Evolutionary conservation across 202 grass and related monocot species (phyloP), one percentile per base, ranked within the genome.

Genomic region (Sporobolus alterniflorus): DNA sequence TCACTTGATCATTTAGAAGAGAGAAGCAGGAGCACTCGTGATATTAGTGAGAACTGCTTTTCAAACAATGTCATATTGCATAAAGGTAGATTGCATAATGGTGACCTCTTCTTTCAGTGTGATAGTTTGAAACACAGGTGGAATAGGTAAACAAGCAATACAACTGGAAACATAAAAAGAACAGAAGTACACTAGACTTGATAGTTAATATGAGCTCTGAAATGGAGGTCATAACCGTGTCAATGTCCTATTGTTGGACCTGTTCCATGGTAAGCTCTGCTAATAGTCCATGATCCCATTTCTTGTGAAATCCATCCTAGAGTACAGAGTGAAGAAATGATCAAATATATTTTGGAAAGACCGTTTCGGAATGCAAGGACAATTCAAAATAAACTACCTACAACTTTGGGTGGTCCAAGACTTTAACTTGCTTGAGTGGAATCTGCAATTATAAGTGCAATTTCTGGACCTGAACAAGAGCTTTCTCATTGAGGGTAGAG

Each of bases 291-390:
- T 83, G 85, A 56, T 98, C 87, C 96, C 93, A 98, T 81, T 79
- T 78, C 75, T 95, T 89, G 69, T 83, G 61, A 81, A 98, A 98
- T 73, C 93, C 96, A 82, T 98, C 96, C 96, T 98, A 21, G 57
- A 49, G 89, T 78, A 57, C 24, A 46, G 39, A 42, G 25, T 2
- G 13, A 49, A 15, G 9, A 12, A 12, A 49, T 18, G 12, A 12
- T 78, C 33, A 32, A 7, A 2, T 39, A 69, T 5, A 32, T 48
- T 86, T 56, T 28, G 7, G 84, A 65, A 24, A 65, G 29, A 49
- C 73, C 2, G 6, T 75, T 17, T 6, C 76, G 21, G 29, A 47
- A 86, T 39, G 18, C 48, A 73, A 56, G 17, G 47, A 63, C 49
- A 21, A 9, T 21, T 39, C 29, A 80, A 42, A 62, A 61, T 40